Base-by-base conservation (phyloP, 2,329 filamentous ascomycete species). In the Aspergillus sp. region DNA sequence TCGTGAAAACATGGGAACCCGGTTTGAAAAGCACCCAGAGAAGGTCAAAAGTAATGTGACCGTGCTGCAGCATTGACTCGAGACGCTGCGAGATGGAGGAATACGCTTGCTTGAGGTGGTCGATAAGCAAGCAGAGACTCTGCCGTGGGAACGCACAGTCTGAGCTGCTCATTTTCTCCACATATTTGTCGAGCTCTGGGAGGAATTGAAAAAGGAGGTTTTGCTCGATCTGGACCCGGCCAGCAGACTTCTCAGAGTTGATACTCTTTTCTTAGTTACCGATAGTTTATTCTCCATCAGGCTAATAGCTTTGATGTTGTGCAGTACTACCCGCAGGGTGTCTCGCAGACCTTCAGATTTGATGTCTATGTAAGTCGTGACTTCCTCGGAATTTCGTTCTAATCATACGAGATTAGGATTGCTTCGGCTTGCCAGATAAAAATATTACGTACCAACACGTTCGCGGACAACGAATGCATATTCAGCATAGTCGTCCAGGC, bases 391-490 rank as follows among this genome's bases (percentile, higher is more conserved):
- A n/a, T n/a, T n/a, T n/a, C n/a, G n/a, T n/a, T 47, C 44, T 47
- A 34, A 47, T 47, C 24, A n/a, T 47, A 47, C 26, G 0, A 11
- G n/a, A n/a, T 47, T 32, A 47, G 44, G 12, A 47, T 34, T 32
- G 24, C 13, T 34, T 32, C 44, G 44, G 44, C 24, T 32, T 17
- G 44, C 24, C 9, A 45, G n/a, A n/a, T n/a, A n/a, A n/a, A 47
- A 32, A 32, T 34, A 32, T 47, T 18, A 47, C 24, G 44, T 32
- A 47, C 44, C 44, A 34, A 47, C 26, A 47, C 44, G 44, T 32
- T 32, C 44, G 26, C 44, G 44, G 9, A 47, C 44, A 47, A 47
- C 44, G 44, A 47, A 47, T 47, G 44, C 44, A 47, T 47, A 47
- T 47, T 34, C 44, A 47, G n/a, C 44, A 47, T 47, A 34, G 44